Evolutionary conservation across 768 basidiomycete genomes (phyloP).

Genomic region (Naematelia encephala): DNA sequence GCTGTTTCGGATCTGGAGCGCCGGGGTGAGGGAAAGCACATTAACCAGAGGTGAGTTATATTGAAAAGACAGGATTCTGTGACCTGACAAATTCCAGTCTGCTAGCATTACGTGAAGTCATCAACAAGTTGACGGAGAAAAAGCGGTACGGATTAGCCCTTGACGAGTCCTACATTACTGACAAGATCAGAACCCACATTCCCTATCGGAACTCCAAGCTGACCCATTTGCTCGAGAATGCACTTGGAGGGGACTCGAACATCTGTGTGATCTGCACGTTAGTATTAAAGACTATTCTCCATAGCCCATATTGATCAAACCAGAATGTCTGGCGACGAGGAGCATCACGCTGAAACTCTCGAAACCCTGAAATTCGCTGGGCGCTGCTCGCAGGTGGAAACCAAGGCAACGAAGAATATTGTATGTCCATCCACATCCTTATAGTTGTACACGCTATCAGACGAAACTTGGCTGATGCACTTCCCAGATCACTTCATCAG

Average conservation of each 20-base stretch:
- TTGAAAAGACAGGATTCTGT: neutral
- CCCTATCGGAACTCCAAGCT: slow-evolving; percentile 52
- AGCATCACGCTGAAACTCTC: slow-evolving; percentile 48
- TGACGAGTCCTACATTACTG: no score
- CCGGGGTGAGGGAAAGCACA: slow-evolving; percentile 50
- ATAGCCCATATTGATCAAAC: neutral
- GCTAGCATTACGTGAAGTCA: slow-evolving; percentile 42
- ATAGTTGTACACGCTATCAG: no score
- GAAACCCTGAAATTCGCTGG: slow-evolving; percentile 52
- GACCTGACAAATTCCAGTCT: slow-evolving; percentile 25
- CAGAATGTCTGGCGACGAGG: slow-evolving; percentile 46
- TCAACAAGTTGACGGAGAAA: slow-evolving; percentile 49
- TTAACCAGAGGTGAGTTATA: slow-evolving; percentile 46
- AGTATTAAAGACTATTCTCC: slow-evolving; percentile 9
- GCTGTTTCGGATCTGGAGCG: slow-evolving; percentile 49
- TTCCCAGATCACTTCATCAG: slow-evolving; percentile 37
- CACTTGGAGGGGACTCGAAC: slow-evolving; percentile 50
- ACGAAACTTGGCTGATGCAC: neutral
- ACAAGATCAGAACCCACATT: slow-evolving; percentile 34
- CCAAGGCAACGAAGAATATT: slow-evolving; percentile 49
- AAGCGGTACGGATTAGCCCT: slow-evolving; percentile 39
- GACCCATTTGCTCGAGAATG: slow-evolving; percentile 50
- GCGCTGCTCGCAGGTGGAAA: slow-evolving; percentile 50
- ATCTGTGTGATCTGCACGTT: slow-evolving; percentile 52
- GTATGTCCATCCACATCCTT: slow-evolving; percentile 34